Conservation (phyloP, 371 early-diverging fungal genomes). For the Syncephalastrum sp. region DNA sequence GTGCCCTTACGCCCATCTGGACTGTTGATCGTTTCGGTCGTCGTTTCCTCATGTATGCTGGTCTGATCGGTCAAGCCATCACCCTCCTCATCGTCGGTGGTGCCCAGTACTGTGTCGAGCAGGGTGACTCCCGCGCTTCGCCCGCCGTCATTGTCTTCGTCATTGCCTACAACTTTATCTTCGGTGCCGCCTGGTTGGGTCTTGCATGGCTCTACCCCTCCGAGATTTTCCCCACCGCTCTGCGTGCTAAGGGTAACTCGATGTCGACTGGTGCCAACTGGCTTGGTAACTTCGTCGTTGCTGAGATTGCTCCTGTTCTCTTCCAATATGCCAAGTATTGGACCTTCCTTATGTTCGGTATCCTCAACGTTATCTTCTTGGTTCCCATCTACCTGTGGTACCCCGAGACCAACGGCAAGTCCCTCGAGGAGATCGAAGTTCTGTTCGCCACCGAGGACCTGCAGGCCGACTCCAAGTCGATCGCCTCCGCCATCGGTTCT, state of each 20-base stretch:
- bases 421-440: constrained; percentile 58
- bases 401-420: constrained; percentile 57
- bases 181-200: constrained; percentile 61
- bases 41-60: constrained; percentile 29
- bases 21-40: constrained; percentile 37
- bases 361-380: constrained; percentile 32
- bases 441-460: constrained; percentile 38
- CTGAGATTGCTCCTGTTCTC: constrained; percentile 43
- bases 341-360: constrained; percentile 51
- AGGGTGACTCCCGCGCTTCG: constrained; percentile 11
- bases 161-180: constrained; percentile 40
- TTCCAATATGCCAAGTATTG: constrained; percentile 40
- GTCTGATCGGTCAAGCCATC: constrained; percentile 32
- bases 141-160: constrained; percentile 24
- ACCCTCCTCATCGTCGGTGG: constrained; percentile 31
- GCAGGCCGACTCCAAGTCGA: constrained; percentile 32
- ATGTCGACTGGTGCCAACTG: constrained; percentile 71
- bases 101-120: constrained; percentile 24
- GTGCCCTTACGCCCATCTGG: constrained; percentile 47
- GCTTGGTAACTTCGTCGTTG: constrained; percentile 56
- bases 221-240: constrained; percentile 52
- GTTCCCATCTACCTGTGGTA: constrained; percentile 35
- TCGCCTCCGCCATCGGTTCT: constrained; percentile 25
- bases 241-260: constrained; percentile 50
- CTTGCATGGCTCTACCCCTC: constrained; percentile 54